Evolutionary conservation across 306 rosid species (phyloP).

Genomic region (Dalbergia cochinchinensis): DNA sequence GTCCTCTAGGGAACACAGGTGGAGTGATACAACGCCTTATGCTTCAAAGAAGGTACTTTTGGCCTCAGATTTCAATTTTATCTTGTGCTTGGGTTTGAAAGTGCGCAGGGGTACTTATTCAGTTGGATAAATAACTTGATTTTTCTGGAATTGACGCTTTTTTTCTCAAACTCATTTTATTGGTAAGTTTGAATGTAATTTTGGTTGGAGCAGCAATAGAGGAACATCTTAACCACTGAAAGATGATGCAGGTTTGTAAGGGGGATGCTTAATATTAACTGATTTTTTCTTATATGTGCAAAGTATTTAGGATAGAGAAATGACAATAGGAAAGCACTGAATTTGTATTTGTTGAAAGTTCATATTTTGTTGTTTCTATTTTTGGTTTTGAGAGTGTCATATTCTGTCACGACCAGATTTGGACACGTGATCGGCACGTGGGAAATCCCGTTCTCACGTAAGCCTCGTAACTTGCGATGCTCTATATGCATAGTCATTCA

Average conservation of each 20-base stretch:
- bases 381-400: conserved; percentile 21
- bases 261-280: conserved; percentile 29
- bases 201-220: neutral
- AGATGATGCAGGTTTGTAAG: conserved; percentile 8
- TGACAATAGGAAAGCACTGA: conserved; percentile 6
- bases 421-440: too few species aligned
- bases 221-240: conserved; percentile 18
- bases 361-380: conserved; percentile 19
- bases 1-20: conserved; percentile 68
- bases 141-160: conserved; percentile 12
- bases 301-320: conserved; percentile 25
- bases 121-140: conserved; percentile 32
- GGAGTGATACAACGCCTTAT: conserved; percentile 87
- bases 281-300: neutral
- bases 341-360: conserved; percentile 4
- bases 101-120: conserved; percentile 17
- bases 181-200: neutral
- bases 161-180: neutral
- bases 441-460: too few species aligned
- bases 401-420: too few species aligned
- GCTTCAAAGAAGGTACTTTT: conserved; percentile 82
- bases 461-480: too few species aligned
- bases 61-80: conserved; percentile 43
- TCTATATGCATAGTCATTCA: too few species aligned
- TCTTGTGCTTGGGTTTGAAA: conserved; percentile 25